Conservation (phyloP, 805 yeast genomes). For the Metschnikowia kunwiensis region DNA sequence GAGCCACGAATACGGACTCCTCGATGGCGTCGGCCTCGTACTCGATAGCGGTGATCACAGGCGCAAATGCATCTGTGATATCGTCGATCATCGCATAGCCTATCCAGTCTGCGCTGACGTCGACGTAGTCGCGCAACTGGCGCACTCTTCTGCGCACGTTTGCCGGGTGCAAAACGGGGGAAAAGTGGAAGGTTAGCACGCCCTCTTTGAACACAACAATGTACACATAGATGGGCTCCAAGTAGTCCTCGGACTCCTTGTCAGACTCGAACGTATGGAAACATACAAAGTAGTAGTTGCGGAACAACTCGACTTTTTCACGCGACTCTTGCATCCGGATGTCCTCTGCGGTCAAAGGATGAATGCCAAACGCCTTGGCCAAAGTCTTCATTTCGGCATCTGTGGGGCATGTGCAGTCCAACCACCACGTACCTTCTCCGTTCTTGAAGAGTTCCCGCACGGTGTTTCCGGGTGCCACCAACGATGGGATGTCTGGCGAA, state of each 20-base stretch:
- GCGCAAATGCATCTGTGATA: constrained; percentile 81
- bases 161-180: constrained; percentile 57
- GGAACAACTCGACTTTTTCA: constrained; percentile 92
- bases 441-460: constrained; percentile 67
- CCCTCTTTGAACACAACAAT: constrained; percentile 62
- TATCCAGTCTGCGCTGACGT: constrained; percentile 77
- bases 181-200: constrained; percentile 55
- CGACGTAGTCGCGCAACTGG: constrained; percentile 72
- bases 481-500: constrained; percentile 79
- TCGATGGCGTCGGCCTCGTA: constrained; percentile 81
- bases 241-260: constrained; percentile 71
- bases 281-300: constrained; percentile 88
- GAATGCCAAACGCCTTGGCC: constrained; percentile 93
- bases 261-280: constrained; percentile 96
- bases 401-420: constrained; percentile 91
- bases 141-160: constrained; percentile 80
- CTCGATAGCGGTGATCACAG: constrained; percentile 72
- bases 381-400: constrained; percentile 91
- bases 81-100: constrained; percentile 82
- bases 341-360: constrained; percentile 97
- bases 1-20: constrained; percentile 78
- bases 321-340: constrained; percentile 94
- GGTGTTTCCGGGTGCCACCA: constrained; percentile 62
- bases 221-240: constrained; percentile 71
- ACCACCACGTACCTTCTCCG: constrained; percentile 89